A percentile compares a stretch with the other conserved stretches of the same genome.
These are phyloP conservation scores for Backusella westeae DNA, from an alignment of 192 early-diverging fungal species.

Conservation along the genomic window DNA sequence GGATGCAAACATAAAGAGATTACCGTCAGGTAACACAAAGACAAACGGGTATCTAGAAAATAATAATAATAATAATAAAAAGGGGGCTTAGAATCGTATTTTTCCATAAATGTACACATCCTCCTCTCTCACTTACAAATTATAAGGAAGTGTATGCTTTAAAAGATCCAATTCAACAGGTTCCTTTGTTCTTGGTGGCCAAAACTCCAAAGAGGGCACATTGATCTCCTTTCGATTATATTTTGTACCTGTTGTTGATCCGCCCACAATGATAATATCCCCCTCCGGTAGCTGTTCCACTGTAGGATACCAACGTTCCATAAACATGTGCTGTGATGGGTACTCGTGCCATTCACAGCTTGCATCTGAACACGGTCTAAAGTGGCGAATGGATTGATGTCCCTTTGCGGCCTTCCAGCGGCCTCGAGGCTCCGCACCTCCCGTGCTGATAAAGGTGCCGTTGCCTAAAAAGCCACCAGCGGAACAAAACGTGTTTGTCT, in stretches of 20 bases:
- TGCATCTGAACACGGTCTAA: slow-evolving; percentile 41
- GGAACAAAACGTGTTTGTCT: slow-evolving; percentile 57
- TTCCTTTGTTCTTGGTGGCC: slow-evolving; percentile 29
- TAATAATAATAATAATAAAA: neutral
- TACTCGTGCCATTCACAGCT: slow-evolving; percentile 48
- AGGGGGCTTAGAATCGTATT: neutral
- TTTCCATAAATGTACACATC: neutral
- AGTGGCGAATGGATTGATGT: slow-evolving; percentile 45
- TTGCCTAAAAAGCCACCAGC: slow-evolving; percentile 51
- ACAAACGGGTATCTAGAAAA: slow-evolving; percentile 41
- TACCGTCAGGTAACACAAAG: slow-evolving; percentile 49
- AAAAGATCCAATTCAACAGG: slow-evolving; percentile 42
- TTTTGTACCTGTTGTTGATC: slow-evolving; percentile 41
- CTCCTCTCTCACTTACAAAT: slow-evolving; percentile 29
- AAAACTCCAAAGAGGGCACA: slow-evolving; percentile 36
- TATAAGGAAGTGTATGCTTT: slow-evolving; percentile 47
- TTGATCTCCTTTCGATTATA: slow-evolving; percentile 41
- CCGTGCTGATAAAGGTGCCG: slow-evolving; percentile 47
- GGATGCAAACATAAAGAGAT: slow-evolving; percentile 52
- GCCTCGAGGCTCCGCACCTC: slow-evolving; percentile 40
- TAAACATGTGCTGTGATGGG: slow-evolving; percentile 31
- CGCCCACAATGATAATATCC: slow-evolving; percentile 53
- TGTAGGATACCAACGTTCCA: slow-evolving; percentile 53
- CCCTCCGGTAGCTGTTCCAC: slow-evolving; percentile 45
- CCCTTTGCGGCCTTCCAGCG: slow-evolving; percentile 30